Conservation (phyloP, 345 rosid species). For the Diplotaxis tenuifolia region DNA sequence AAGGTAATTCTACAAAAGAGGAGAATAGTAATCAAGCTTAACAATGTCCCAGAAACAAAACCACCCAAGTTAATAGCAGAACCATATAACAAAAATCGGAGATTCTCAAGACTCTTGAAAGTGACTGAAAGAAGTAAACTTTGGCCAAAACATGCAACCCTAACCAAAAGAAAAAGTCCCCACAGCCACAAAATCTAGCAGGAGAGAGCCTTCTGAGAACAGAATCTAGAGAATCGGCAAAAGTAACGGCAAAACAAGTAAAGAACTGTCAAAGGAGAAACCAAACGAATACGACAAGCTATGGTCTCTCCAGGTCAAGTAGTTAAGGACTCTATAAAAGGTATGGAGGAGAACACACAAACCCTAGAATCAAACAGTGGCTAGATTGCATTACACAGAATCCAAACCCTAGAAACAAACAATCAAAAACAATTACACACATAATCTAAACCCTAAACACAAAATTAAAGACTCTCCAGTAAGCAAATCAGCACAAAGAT, state of each 20-base stretch:
- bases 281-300: not conserved
- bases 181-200: constrained; percentile 18
- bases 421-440: too few relatives aligned
- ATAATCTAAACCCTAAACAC: too few relatives aligned
- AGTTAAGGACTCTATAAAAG: not conserved
- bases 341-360: constrained; percentile 11
- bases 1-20: not conserved
- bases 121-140: constrained; percentile 24
- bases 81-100: constrained; percentile 13
- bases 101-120: constrained; percentile 26
- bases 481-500: not conserved
- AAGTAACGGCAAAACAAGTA: constrained; percentile 18
- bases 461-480: not conserved
- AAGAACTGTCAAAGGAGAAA: constrained; percentile 8
- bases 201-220: constrained; percentile 13
- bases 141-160: constrained; percentile 23
- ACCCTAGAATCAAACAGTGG: constrained; percentile 45
- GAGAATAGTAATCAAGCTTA: not conserved
- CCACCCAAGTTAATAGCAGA: constrained; percentile 15
- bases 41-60: constrained; percentile 14
- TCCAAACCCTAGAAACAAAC: constrained; percentile 27
- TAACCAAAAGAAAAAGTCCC: constrained; percentile 9
- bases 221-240: constrained; percentile 13
- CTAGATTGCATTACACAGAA: constrained; percentile 24
- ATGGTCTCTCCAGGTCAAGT: not conserved